phyloP scores from a whole-genome alignment of 495 filamentous ascomycete genomes.

The Penicillium pulvis region DNA sequence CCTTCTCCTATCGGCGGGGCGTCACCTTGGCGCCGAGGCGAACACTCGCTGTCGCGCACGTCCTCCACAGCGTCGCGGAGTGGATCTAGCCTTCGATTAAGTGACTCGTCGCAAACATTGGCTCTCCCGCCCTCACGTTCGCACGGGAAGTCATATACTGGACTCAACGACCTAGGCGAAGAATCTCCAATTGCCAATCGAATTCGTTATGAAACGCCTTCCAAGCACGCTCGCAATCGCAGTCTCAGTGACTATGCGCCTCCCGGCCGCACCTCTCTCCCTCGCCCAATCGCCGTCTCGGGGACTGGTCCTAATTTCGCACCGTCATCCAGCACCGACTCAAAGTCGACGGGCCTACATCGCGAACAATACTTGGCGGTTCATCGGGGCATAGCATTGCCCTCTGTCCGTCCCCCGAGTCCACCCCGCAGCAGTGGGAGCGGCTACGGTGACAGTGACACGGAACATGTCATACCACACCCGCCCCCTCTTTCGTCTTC shows the following conservation, averaged over 20 bases:
- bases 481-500: conserved; percentile 19
- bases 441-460: conserved; percentile 36
- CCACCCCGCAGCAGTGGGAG: conserved; percentile 66
- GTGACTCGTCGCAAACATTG: conserved; percentile 44
- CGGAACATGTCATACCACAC: conserved; percentile 35
- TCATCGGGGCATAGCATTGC: conserved; percentile 66
- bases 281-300: conserved; percentile 72
- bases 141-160: conserved; percentile 37
- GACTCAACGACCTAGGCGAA: conserved; percentile 41
- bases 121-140: conserved; percentile 34
- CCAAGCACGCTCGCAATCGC: conserved; percentile 63
- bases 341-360: conserved; percentile 61
- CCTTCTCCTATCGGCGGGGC: conserved; percentile 82
- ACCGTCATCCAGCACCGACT: conserved; percentile 42
- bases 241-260: conserved; percentile 89
- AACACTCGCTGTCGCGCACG: conserved; percentile 48
- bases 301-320: conserved; percentile 47
- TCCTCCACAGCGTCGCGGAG: conserved; percentile 41
- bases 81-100: conserved; percentile 42
- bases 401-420: conserved; percentile 66
- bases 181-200: conserved; percentile 36
- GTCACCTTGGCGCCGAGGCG: conserved; percentile 64
- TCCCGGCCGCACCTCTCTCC: conserved; percentile 61
- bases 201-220: conserved; percentile 31
- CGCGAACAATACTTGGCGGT: conserved; percentile 80